Base-by-base conservation (phyloP, 345 rosid species). In the Firmiana major region DNA sequence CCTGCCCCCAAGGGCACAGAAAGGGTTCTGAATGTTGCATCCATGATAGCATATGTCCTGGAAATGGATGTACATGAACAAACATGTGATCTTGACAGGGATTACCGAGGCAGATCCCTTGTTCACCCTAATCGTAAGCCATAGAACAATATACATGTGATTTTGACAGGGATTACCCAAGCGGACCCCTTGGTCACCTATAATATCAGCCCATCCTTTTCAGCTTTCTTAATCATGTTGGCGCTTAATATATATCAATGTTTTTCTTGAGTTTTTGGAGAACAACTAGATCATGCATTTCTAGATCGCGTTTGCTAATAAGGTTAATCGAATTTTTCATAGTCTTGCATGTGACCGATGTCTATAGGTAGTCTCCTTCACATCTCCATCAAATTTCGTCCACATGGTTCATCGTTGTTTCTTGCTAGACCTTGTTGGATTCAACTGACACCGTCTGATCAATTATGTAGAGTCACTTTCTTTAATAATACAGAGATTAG, bases 21-120 rank as follows among this genome's bases (percentile, higher is more conserved):
- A 55, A 60, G 77, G 48, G 57, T 12, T 65, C 7, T 6, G 36
- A 10, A 51, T 77, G 81, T 63, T 63, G 79, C 15, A 16, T 12
- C 64, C 75, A 82, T 80, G 26, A 80, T 80, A 69, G 46, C 77
- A 11, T 43, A 3, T 74, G 79, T 68, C 79, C 63, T 48, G n/a
- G 55, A 65, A 40, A 63, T 58, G 42, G 40, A 70, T 42, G 26
- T 76, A 74, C 84, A 84, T 31, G 0, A 74, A 49, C 73, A 62
- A 80, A 11, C 86, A 78, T 67, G 89, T 81, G 86, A 73, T 64
- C 76, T 75, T 86, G 85, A 67, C 69, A 62, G n/a, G 81, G 66
- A 81, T 64, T 36, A 28, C 40, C 76, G 62, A 66, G 80, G 79
- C 86, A 85, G 11, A 48, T 31, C 51, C 36, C 11, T 13, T 6